Evolutionary conservation across 345 rosid species (phyloP), one percentile per base, ranked within the genome.

Genomic region (Noccaea caerulescens): DNA sequence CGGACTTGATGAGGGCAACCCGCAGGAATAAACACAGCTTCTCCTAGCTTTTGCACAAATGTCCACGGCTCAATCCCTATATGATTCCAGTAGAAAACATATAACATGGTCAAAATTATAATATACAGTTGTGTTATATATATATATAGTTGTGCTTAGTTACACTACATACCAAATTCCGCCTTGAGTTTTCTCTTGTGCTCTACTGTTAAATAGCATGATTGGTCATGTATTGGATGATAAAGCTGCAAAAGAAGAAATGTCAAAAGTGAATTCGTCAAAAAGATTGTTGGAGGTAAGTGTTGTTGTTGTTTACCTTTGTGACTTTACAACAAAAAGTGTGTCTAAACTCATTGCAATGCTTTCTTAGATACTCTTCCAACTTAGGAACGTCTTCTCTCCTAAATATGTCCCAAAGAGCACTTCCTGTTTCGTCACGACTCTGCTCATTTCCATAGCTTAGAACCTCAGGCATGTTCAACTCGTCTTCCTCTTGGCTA

Each of bases 1-100:
- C 99, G 84, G 43, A 94, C 99, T 85, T 94, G 99, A 77, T 94
- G 99, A 3, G 97, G 97, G 71, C 98, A 93, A 43, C 98, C 98
- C 1, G 96, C 96, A 0, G 98, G 98, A 66, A 93, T 93, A 71
- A 91, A 91, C 47, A 93, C 93, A 11, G 95, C 97, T 57, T 91
- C 99, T 27, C 99, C 97, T 7, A 88, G 79, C 20, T 76, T 83
- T 59, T 91, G 99, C 66, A 82, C 88, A 57, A 94, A 94, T 14
- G 96, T 88, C 99, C 97, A 91, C 1, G 96, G 91, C 67, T 91
- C 91, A n/a, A 91, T 76, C 63, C 90, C 98, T 93, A 41, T 11
- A 5, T 20, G 23, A 46, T 32, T 73, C 6, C 70, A 44, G 38
- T 20, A 59, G 2, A 47, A 47, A 50, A 37, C 9, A 69, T 58